A percentile compares a stretch with the other conserved stretches of the same genome.
Evolutionary conservation across 192 early-diverging fungal species (phyloP).

Genomic region (Obelidium mucronatum): DNA sequence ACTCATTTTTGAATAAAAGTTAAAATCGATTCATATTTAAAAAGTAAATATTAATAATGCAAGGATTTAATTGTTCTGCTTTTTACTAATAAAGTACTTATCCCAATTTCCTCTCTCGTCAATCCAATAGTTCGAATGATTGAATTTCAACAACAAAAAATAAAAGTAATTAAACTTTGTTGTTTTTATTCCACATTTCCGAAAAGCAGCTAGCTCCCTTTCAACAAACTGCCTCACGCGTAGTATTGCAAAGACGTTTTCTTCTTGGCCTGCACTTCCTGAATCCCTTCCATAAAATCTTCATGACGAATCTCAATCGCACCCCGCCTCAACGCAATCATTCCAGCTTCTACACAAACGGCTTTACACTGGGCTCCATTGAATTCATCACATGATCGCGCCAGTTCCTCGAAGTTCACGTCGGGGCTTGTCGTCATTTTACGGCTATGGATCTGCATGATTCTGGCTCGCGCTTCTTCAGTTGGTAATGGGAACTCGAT

Average conservation of each 20-base stretch:
- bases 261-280: slow-evolving; percentile 98
- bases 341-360: slow-evolving; percentile 97
- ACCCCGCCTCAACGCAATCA: slow-evolving; percentile 94
- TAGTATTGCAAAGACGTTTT: slow-evolving; percentile 83
- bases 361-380: slow-evolving; percentile 99
- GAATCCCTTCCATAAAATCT: slow-evolving; percentile 90
- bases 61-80: no score
- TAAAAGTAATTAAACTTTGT: no score
- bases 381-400: slow-evolving; percentile 96
- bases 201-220: background rate
- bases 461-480: slow-evolving; percentile 94
- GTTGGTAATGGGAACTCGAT: slow-evolving; percentile 98
- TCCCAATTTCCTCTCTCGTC: no score
- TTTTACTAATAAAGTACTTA: no score
- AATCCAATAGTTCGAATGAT: no score
- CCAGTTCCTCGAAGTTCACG: slow-evolving; percentile 97
- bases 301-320: slow-evolving; percentile 91
- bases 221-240: slow-evolving; percentile 18
- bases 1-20: no score
- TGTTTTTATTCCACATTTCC: no score
- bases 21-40: no score
- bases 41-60: no score
- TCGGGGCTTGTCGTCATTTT: slow-evolving; percentile 96
- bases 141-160: no score
- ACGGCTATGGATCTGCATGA: slow-evolving; percentile 97